phyloP scores from a whole-genome alignment of 371 early-diverging fungal species.

The Capniomyces stellatus region DNA sequence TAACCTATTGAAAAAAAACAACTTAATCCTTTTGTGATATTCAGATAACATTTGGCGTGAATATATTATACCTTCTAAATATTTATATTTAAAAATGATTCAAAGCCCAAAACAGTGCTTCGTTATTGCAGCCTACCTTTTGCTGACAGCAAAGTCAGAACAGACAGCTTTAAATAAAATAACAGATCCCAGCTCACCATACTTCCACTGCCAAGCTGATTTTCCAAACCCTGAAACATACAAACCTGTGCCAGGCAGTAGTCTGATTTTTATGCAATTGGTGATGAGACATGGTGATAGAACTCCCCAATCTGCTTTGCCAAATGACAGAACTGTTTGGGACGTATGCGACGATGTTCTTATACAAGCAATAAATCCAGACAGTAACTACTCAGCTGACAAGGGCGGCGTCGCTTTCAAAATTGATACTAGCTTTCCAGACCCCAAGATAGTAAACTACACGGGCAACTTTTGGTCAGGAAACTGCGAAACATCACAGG shows the following conservation, averaged over 20 bases:
- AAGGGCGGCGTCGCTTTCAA: not conserved
- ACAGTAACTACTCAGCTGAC: not conserved
- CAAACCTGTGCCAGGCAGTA: slow-evolving; percentile 8
- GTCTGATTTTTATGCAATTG: slow-evolving; percentile 17
- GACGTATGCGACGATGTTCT: not conserved
- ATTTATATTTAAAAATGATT: too few species aligned
- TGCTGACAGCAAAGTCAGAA: too few species aligned
- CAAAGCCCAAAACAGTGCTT: too few species aligned
- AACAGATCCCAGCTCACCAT: too few species aligned
- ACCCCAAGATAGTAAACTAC: not conserved
- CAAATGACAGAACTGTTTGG: slow-evolving; percentile 16
- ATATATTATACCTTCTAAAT: too few species aligned
- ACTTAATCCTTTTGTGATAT: too few species aligned
- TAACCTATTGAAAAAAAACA: too few species aligned
- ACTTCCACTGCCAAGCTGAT: not conserved
- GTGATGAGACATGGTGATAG: slow-evolving; percentile 25
- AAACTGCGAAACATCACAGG: slow-evolving; percentile 25
- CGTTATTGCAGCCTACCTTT: too few species aligned
- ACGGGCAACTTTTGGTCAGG: slow-evolving; percentile 11
- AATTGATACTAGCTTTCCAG: not conserved
- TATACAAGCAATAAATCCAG: not conserved
- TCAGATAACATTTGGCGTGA: too few species aligned
- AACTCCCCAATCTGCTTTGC: slow-evolving; percentile 8
- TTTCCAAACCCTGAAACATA: not conserved
- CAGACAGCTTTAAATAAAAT: too few species aligned